Evolutionary conservation across 208 protist species (phyloP), one percentile per base, ranked within the genome.

Genomic region (Spongospora subterranea): DNA sequence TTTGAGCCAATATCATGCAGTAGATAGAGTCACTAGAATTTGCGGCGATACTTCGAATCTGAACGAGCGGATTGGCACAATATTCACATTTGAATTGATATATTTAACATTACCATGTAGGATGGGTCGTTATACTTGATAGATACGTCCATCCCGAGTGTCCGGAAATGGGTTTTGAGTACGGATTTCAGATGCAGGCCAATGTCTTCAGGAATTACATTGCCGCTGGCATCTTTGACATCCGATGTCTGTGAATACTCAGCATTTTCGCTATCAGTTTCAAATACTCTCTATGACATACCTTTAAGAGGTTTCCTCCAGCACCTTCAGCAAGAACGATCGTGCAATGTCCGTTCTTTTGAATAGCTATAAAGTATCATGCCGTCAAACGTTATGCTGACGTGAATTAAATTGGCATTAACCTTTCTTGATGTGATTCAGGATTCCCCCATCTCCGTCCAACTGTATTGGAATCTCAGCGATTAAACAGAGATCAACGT

Each of bases 111-210:
- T 88, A 88, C 39, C 90, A 91, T 91, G 43, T 91, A 91, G 11
- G 71, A 90, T 50, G 90, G 90, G 50, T 91, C 90, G 66, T 89
- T 40, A 45, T 89, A 91, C 40, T 91, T 91, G 54, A 91, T 91
- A 1, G 90, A 89, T 1, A 60, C 88, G 11, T 89, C 88, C 13
- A 46, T 50, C 20, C 88, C 88, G 50, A 50, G 17, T 11, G 41
- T 53, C 6, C 46, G n/a, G 88, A 60, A 64, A 43, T 89, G 88
- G 35, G 6, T 43, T 35, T 82, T 82, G 35, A 82, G 40, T 82
- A 82, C 71, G 11, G n/a, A 40, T 43, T 82, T 82, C 71, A 82
- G 35, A 43, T 82, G 40, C 6, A 82, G 35, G 11, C 71, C 71
- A 82, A 82, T 82, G n/a, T 82, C 71, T 82, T 82, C 71, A 35